A percentile compares a stretch with the other conserved stretches of the same genome.
phyloP scores from a whole-genome alignment of 345 rosid genomes.

The Lagerstroemia speciosa region DNA sequence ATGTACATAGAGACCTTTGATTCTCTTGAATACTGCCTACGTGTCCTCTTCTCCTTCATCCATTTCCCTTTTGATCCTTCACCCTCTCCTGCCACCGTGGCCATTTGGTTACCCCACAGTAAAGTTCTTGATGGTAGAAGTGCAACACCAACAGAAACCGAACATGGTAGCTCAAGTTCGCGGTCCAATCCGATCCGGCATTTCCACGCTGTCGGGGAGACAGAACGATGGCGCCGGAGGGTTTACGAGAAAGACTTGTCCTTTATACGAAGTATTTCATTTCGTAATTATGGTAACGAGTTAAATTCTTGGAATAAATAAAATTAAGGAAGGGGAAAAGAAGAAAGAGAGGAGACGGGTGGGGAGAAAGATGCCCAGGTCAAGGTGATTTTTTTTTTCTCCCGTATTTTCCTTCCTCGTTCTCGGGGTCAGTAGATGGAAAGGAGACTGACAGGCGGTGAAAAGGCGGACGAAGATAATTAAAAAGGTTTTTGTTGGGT shows the following conservation, averaged over 20 bases:
- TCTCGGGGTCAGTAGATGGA: neutral
- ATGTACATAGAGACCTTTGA: neutral
- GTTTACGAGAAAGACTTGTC: no score
- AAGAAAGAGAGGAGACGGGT: neutral
- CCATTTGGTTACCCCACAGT: neutral
- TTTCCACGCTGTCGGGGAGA: neutral
- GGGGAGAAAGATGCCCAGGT: neutral
- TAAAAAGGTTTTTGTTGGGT: conserved; percentile 2
- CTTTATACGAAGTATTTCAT: neutral
- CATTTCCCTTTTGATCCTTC: neutral
- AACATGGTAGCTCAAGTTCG: neutral
- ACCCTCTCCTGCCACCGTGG: neutral
- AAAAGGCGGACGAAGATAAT: neutral
- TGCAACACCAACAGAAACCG: neutral
- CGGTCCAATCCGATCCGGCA: neutral
- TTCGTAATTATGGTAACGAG: neutral
- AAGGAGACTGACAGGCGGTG: conserved; percentile 4
- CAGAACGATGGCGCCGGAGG: no score
- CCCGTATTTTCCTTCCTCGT: no score
- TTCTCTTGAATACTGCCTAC: neutral
- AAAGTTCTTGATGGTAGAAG: neutral
- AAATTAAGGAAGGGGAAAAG: neutral
- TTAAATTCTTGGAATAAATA: neutral
- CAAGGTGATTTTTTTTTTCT: neutral
- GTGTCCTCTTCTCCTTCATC: conserved; percentile 1